Base-by-base conservation (phyloP, 148 eudicot species). In the Rhododendron williamsianum region DNA sequence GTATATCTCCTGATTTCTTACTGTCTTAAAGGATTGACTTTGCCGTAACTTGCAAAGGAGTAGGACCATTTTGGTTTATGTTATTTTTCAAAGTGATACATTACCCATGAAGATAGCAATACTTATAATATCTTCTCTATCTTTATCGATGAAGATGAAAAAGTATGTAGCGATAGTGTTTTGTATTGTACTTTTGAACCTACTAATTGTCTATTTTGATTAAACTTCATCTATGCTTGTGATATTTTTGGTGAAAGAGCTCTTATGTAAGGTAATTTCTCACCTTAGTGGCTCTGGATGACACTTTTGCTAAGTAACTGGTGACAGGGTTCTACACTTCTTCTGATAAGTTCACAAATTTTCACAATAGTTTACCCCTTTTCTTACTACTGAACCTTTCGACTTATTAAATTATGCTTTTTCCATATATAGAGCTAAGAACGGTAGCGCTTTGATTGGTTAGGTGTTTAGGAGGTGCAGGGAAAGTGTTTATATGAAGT, bases 1-100 rank as follows among this genome's bases (percentile, higher is more conserved):
- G 83, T 81, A 35, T 81, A 60, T 36, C 71, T 81, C 46, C 48
- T 81, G 84, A 81, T 56, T 15, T 6, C 46, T 35, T 52, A 33
- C 23, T 56, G 19, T 54, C 46, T 30, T 52, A 51, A 56, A 56
- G 71, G 46, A 81, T 54, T 81, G 41, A 33, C 11, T 81, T 81
- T 1, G 54, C n/a, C 9, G 8, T 30, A 10, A 51, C 9, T 78
- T 78, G 54, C 54, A 69, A 69, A 46, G 19, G 35, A 4, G 36
- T 80, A 15, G 18, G 41, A 15, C 65, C 58, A 9, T 52, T 52
- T 80, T 23, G 49, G 18, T 56, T 9, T 18, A n/a, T 54, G 45
- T 56, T 30, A 52, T 35, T 33, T 3, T 10, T 30, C 6, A 1
- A 46, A 6, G 8, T 48, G 56, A 25, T 48, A 4, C 54, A 48